Base-by-base conservation (phyloP, 768 basidiomycete species). In the Calocybe indica region DNA sequence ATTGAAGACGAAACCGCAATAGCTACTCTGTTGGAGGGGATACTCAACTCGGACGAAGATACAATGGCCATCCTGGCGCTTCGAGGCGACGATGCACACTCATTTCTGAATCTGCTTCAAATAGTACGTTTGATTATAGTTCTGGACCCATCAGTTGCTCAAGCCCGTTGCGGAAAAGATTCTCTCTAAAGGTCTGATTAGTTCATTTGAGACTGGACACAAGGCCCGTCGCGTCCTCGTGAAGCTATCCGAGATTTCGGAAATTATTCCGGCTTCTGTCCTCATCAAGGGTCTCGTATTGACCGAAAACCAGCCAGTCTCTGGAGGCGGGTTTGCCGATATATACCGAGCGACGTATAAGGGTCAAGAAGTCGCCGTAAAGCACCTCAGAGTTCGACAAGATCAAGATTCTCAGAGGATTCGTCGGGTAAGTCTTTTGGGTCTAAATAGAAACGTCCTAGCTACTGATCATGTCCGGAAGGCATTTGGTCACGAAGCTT, bases 401-500 rank as follows among this genome's bases (percentile, higher is more conserved):
- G 53, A 51, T 46, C 53, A 54, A 51, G 53, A 54, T 37, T 51
- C 50, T 13, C 53, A 54, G 36, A 48, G 42, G 28, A 54, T 54
- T 34, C 50, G 50, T 8, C 39, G 50, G 32, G 53, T 52, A 43
- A 12, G 51, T n/a, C 5, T 7, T 5, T 7, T 14, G 6, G 29
- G 12, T 37, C 14, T 37, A 6, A n/a, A 10, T 33, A 38, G 15
- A 30, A 11, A 14, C 10, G 9, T 10, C 43, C 3, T 46, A 12
- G 9, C 13, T 10, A 31, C 3, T 12, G 33, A 43, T 7, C 35
- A 7, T 33, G 7, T 42, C 29, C 10, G 11, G 12, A 34, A 64
- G 64, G 52, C 53, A 50, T 61, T 64, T 35, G 56, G 57, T 28
- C 49, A 55, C 13, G 63, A 64, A 43, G 63, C 62, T 11, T 49